Base-by-base conservation (phyloP, 2,329 filamentous ascomycete genomes). In the Cryphonectria naterciae region DNA sequence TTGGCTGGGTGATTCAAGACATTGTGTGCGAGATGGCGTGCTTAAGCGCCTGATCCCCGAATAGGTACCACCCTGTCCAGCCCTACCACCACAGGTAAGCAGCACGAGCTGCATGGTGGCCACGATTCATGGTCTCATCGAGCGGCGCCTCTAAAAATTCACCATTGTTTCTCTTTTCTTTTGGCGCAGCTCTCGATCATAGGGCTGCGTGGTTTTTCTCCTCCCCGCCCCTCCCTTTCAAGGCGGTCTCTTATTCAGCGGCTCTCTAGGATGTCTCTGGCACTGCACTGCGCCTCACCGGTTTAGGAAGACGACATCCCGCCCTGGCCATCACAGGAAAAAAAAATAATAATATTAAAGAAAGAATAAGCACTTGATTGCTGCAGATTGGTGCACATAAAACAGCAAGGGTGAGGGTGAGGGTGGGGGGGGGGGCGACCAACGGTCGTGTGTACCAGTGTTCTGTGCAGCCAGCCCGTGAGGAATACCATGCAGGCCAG, bases 191-290 rank as follows among this genome's bases (percentile, higher is more conserved):
- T 58, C 13, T 32, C 49, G 19, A 25, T 46, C 39, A 62, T 62
- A 71, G 61, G 68, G 64, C 68, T 72, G 70, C 64, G 67, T 65
- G 52, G 49, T 35, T 19, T 54, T 49, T 35, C 13, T 56, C 46
- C 56, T 37, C 25, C 32, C 32, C 32, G 3, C 32, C 32, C 32
- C 4, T 32, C 28, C 3, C 2, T 43, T 39, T 46, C 60, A 61
- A 56, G 58, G 35, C 66, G 41, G 41, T 67, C 37, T 49, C 70
- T 72, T 65, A 70, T 60, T 60, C 25, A 72, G 70, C 68, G 46
- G 68, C 64, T 60, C n/a, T 62, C 49, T 62, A 65, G 46, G 65
- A 46, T 52, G 62, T 70, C 41, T 64, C 43, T 62, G 22, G 28
- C 52, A 37, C 39, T 54, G 68, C 56, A 52, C 49, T 69, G 62